These are phyloP conservation scores for Sugiyamaella chiloensis DNA, from an alignment of 805 yeast genomes.

Conservation along the genomic window DNA sequence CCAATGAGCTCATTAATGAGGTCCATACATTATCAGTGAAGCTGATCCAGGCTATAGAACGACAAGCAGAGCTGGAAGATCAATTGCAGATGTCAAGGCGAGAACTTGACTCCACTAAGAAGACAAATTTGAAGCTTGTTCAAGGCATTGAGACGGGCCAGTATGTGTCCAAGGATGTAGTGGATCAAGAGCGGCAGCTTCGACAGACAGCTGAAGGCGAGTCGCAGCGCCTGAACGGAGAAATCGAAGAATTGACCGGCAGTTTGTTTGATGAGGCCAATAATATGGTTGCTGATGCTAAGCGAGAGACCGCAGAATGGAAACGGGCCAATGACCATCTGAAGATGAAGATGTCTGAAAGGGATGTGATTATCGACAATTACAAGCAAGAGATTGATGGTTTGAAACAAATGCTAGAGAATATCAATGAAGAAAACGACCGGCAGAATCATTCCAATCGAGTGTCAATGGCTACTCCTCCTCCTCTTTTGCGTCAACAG, in stretches of 20 bases:
- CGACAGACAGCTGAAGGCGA: slow-evolving; percentile 54
- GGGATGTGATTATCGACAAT: slow-evolving; percentile 61
- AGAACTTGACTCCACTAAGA: slow-evolving; percentile 23
- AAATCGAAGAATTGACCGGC: slow-evolving; percentile 76
- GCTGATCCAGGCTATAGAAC: slow-evolving; percentile 32
- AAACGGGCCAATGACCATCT: slow-evolving; percentile 61
- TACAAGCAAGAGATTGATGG: slow-evolving; percentile 65
- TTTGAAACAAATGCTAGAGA: slow-evolving; percentile 57
- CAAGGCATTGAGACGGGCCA: slow-evolving; percentile 15
- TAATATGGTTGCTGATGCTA: slow-evolving; percentile 76
- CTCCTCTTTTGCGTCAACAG: slow-evolving; percentile 6
- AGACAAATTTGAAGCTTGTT: slow-evolving; percentile 19
- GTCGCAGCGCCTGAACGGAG: slow-evolving; percentile 57
- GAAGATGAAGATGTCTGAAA: slow-evolving; percentile 75
- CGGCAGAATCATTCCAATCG: slow-evolving; percentile 9
- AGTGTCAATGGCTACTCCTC: slow-evolving; percentile 3
- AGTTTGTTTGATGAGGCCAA: slow-evolving; percentile 82
- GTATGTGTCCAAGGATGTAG: slow-evolving; percentile 28
- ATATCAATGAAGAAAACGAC: slow-evolving; percentile 45
- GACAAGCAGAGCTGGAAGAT: slow-evolving; percentile 30
- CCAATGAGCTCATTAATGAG: slow-evolving; percentile 18
- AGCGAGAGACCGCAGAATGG: slow-evolving; percentile 51
- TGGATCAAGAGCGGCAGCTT: slow-evolving; percentile 10
- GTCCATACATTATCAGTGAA: slow-evolving; percentile 29
- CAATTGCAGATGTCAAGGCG: slow-evolving; percentile 24